Conservation (phyloP, 108 stramenopile genomes). For the Hondaea fermentalgiana region DNA sequence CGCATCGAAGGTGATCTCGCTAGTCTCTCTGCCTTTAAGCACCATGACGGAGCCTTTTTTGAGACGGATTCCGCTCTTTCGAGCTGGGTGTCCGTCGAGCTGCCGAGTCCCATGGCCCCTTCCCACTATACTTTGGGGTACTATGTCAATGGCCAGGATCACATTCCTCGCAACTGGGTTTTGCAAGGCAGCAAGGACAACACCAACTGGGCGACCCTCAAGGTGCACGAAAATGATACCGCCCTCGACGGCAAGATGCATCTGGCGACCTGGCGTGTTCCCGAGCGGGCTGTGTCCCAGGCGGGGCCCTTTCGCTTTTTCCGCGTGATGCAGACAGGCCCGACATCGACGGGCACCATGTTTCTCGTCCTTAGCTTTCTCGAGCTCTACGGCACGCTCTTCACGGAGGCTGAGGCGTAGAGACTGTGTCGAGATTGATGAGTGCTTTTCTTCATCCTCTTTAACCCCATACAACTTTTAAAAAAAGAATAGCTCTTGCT, state of each 20-base stretch:
- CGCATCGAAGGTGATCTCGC: conserved; percentile 9
- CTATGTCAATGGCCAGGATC: conserved; percentile 10
- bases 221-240: conserved; percentile 15
- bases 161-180: conserved; percentile 21
- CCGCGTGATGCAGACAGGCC: not conserved
- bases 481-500: too few relatives aligned
- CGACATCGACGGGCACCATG: conserved; percentile 14
- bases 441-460: not conserved
- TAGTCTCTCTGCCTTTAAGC: not conserved
- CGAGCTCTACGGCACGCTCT: conserved; percentile 15
- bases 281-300: not conserved
- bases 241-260: conserved; percentile 5
- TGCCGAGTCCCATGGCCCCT: not conserved
- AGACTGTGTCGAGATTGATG: not conserved
- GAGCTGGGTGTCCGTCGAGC: conserved; percentile 13
- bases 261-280: not conserved
- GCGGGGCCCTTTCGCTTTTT: not conserved
- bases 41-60: conserved; percentile 5
- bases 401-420: not conserved
- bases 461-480: too few relatives aligned
- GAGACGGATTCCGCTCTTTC: conserved; percentile 10
- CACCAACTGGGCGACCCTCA: not conserved
- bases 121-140: not conserved
- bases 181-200: conserved; percentile 12
- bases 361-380: not conserved